Percentiles rank a stretch among this genome's conserved stretches.
Evolutionary conservation across 352 stramenopile species (phyloP).

Genomic region (Phytophthora brassicae): DNA sequence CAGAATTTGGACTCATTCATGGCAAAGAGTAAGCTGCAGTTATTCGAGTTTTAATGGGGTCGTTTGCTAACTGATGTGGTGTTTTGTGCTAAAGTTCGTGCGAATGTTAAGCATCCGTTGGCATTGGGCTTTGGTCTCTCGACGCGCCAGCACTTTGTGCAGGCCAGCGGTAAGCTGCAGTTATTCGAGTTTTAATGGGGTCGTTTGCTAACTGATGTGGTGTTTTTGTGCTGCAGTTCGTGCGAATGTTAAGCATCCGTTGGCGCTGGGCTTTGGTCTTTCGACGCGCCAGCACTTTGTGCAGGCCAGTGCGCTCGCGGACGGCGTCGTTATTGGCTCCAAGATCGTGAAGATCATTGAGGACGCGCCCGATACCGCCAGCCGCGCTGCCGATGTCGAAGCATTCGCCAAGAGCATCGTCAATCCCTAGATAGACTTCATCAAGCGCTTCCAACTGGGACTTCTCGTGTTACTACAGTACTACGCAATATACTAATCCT

Average conservation of each 20-base stretch:
- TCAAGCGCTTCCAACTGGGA: background rate
- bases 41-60: background rate
- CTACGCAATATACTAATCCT: conserved; percentile 20
- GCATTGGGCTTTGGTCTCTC: conserved; percentile 98
- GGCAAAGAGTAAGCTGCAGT: conserved; percentile 59
- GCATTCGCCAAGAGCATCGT: conserved; percentile 81
- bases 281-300: conserved; percentile 92
- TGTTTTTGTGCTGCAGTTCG: too few species aligned
- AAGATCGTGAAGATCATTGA: conserved; percentile 89
- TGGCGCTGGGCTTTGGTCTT: conserved; percentile 98
- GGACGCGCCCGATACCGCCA: conserved; percentile 54
- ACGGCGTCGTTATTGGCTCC: conserved; percentile 90
- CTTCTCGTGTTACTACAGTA: background rate
- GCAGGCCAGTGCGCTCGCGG: conserved; percentile 91
- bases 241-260: conserved; percentile 82
- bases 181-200: too few species aligned
- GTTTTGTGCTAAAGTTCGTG: conserved; percentile 58
- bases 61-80: conserved; percentile 2
- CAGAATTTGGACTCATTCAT: conserved; percentile 95
- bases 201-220: too few species aligned
- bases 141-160: conserved; percentile 88
- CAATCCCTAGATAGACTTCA: conserved; percentile 27
- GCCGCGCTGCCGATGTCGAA: conserved; percentile 71
- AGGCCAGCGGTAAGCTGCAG: too few species aligned
- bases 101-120: conserved; percentile 87